These are phyloP conservation scores for Trichoderma sp. DNA, from an alignment of 2,329 filamentous ascomycete genomes.

Conservation along the genomic window DNA sequence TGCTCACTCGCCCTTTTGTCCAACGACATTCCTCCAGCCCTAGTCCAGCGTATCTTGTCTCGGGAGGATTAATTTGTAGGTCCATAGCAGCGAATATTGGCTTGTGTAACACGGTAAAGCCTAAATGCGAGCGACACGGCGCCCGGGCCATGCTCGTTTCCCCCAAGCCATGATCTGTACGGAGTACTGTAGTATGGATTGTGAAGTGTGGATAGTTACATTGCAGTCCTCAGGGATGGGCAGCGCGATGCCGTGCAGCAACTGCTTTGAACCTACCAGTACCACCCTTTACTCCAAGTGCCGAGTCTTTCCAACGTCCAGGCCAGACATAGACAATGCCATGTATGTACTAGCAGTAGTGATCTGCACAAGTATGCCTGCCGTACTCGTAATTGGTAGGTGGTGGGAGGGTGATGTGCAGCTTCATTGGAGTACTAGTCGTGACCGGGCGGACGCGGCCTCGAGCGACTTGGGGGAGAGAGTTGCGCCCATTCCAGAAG, in stretches of 20 bases:
- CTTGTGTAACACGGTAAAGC: neutral
- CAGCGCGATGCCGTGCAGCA: neutral
- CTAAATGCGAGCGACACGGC: neutral
- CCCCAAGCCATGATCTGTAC: neutral
- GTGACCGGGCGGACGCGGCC: neutral
- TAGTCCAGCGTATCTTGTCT: neutral
- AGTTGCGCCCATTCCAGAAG: neutral
- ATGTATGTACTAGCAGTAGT: neutral
- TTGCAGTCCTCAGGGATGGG: neutral
- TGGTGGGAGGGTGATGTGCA: neutral
- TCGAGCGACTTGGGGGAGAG: neutral
- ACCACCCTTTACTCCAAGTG: neutral
- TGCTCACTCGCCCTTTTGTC: neutral
- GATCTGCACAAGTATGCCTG: neutral
- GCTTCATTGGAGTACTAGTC: neutral
- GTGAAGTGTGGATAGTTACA: neutral
- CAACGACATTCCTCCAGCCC: neutral
- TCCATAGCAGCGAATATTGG: neutral
- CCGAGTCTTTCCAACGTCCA: neutral
- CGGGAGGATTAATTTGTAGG: neutral
- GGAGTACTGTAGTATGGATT: neutral
- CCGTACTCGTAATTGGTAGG: neutral
- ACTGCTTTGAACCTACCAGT: neutral
- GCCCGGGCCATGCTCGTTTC: neutral
- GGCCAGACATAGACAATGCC: neutral